A percentile compares a stretch with the other conserved stretches of the same genome.
These are phyloP conservation scores for Coelastrella sp. DNA, from an alignment of 139 green algal genomes.

Conservation along the genomic window DNA sequence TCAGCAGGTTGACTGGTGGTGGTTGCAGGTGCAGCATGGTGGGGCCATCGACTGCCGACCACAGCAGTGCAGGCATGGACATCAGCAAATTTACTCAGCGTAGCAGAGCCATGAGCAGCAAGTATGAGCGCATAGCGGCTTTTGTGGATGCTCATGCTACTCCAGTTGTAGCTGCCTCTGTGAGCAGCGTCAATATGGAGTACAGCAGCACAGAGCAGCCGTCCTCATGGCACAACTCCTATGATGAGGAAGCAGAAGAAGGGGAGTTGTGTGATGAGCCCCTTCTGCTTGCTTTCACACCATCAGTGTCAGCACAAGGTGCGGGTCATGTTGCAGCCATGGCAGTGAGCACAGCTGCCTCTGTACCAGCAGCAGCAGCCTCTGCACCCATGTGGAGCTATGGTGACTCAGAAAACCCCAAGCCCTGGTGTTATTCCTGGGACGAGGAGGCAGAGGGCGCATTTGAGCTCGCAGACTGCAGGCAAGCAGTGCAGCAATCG, in stretches of 20 bases:
- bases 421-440: slow-evolving; percentile 32
- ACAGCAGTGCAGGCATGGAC: neutral
- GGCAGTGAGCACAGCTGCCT: neutral
- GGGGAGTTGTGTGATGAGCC: slow-evolving; percentile 18
- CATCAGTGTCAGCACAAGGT: neutral
- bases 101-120: neutral
- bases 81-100: neutral
- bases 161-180: neutral
- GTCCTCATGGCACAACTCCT: slow-evolving; percentile 40
- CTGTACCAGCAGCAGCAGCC: neutral
- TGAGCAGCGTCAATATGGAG: neutral
- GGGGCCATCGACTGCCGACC: neutral
- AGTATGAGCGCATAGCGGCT: slow-evolving; percentile 43
- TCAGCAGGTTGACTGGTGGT: neutral
- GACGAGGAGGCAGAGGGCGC: slow-evolving; percentile 50
- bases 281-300: neutral
- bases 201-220: neutral
- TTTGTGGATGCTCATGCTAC: slow-evolving; percentile 42
- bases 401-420: neutral
- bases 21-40: neutral
- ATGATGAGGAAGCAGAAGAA: slow-evolving; percentile 49
- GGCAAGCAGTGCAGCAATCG: slow-evolving; percentile 16
- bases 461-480: slow-evolving; percentile 27
- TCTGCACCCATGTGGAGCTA: neutral
- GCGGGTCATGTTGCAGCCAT: neutral